These are phyloP conservation scores for Leonotis leonurus DNA, from an alignment of 257 asterid species.

Conservation along the genomic window DNA sequence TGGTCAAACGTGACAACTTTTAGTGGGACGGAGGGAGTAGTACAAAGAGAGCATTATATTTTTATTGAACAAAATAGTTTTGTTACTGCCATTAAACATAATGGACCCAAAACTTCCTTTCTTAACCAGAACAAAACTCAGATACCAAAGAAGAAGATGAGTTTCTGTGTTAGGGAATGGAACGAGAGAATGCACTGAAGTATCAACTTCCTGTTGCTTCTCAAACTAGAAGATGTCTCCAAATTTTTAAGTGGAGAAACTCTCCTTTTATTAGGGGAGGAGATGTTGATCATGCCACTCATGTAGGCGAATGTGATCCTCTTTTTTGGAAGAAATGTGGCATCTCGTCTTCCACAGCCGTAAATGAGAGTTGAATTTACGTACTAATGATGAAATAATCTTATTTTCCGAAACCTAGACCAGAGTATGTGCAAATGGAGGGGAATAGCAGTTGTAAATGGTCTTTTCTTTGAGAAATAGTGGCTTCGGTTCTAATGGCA, in stretches of 20 bases:
- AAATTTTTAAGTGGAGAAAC: conserved; percentile 60
- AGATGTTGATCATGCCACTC: conserved; percentile 44
- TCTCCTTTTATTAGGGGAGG: conserved; percentile 82
- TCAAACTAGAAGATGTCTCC: conserved; percentile 33
- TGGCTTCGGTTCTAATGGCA: too few species aligned
- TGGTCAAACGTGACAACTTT: too few species aligned
- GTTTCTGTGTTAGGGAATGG: conserved; percentile 59
- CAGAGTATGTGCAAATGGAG: conserved; percentile 39
- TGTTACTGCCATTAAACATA: too few species aligned
- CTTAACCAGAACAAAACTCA: too few species aligned
- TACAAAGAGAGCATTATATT: too few species aligned
- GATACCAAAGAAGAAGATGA: too few species aligned
- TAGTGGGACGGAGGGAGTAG: too few species aligned
- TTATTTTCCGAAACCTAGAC: conserved; percentile 26
- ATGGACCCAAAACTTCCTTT: too few species aligned
- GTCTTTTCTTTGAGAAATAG: conserved; percentile 39
- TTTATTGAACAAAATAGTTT: too few species aligned
- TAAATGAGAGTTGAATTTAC: conserved; percentile 42
- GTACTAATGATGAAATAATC: conserved; percentile 33
- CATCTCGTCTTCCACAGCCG: conserved; percentile 49
- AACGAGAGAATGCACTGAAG: conserved; percentile 66
- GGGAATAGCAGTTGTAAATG: conserved; percentile 49
- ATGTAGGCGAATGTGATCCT: conserved; percentile 30
- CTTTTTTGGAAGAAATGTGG: conserved; percentile 57
- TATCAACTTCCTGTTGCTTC: conserved; percentile 70